Conservation (phyloP, 2,329 filamentous ascomycete genomes). For the Karstenula rhodostoma region DNA sequence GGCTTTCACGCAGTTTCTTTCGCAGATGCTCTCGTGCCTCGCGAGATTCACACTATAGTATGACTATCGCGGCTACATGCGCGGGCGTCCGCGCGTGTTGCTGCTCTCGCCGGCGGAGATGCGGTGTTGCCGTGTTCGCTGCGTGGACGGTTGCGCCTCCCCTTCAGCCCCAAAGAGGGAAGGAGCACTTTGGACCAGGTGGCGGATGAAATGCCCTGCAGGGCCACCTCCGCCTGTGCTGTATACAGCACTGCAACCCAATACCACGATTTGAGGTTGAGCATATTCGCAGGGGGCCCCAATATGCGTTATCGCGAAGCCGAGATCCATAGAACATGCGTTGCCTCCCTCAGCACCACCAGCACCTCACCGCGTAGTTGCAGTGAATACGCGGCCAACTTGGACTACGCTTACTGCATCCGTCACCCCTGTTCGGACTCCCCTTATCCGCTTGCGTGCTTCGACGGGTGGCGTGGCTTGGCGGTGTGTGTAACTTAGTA, state of each 20-base stretch:
- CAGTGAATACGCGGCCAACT: conserved; percentile 2
- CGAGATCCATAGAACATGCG: background rate
- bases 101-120: background rate
- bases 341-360: background rate
- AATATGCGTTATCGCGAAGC: conserved; percentile 10
- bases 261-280: background rate
- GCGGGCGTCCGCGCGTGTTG: background rate
- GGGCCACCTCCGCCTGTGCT: background rate
- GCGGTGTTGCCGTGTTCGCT: background rate
- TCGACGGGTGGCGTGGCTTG: conserved; percentile 9
- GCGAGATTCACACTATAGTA: background rate
- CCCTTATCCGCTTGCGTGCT: conserved; percentile 7
- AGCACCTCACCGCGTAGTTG: background rate
- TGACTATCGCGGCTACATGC: background rate
- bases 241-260: background rate
- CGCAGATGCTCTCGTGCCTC: background rate
- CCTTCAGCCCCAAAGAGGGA: background rate
- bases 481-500: conserved; percentile 11
- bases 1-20: conserved; percentile 9
- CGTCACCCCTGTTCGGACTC: conserved; percentile 10
- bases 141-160: background rate
- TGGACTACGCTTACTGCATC: conserved; percentile 7
- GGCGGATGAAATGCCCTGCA: conserved; percentile 1
- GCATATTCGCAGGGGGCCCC: background rate
- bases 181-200: background rate